Base-by-base conservation (phyloP, 176 grass and related monocot species). In the Phyllostachys edulis region DNA sequence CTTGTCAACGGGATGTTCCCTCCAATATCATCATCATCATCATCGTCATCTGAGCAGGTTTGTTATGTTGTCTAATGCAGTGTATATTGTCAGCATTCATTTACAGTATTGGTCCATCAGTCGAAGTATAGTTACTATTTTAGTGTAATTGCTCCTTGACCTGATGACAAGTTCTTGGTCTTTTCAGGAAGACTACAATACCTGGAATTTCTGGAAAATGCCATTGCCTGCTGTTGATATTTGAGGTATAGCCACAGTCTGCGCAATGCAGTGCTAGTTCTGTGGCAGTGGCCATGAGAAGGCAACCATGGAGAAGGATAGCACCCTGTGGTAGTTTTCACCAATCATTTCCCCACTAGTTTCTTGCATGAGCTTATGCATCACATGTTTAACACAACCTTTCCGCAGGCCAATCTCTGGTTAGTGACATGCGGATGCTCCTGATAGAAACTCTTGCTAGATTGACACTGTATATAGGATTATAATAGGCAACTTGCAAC, bases 1-100 rank as follows among this genome's bases (percentile, higher is more conserved):
- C 85, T 98, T 75, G 96, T 98, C 32, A 81, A 98, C 87, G 89
- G 93, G 88, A 95, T 98, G 91, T 98, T 98, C 85, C 96, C 96
- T 60, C 82, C 96, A 54, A 77, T 87, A 80, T 95, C 77, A 7
- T 89, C 85, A 7, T 90, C 93, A 32, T 77, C 76, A 80, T 95
- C 77, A 7, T 89, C 85, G 5, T 90, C 93, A 32, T 77, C 76
- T 38, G 96, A 95, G 82, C 93, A 89, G 91, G 96, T 95, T 65
- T 68, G 59, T 80, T 18, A 39, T 73, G 80, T 50, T 60, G 37
- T 38, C 10, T 52, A 29, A 69, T 73, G 64, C 47, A 49, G 1
- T 67, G 27, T 80, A 56, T 63, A 65, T 46, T 78, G 52, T 59
- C 66, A 71, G 27, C 4, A 66, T 52, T 54, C 26, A 36, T 55